phyloP scores from a whole-genome alignment of 192 early-diverging fungal genomes.

The Dissophora globulifera region DNA sequence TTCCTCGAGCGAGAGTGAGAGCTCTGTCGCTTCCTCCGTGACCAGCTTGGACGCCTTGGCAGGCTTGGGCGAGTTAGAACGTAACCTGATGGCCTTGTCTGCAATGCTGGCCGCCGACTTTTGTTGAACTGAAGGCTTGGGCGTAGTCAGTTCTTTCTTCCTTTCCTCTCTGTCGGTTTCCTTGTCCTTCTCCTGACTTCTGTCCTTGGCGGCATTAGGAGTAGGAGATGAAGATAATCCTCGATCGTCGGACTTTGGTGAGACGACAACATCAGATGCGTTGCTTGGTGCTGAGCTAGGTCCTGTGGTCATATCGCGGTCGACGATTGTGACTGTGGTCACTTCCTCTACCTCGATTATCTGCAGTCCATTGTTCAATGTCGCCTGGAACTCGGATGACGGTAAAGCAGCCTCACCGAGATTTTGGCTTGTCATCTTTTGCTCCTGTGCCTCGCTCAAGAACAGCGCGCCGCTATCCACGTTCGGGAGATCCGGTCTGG shows the following conservation, averaged over 20 bases:
- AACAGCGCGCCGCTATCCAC: conserved; percentile 9
- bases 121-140: conserved; percentile 25
- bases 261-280: too few relatives aligned
- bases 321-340: background rate
- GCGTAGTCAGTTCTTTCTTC: background rate
- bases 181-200: conserved; percentile 5
- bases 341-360: background rate
- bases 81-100: conserved; percentile 25
- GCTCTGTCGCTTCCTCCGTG: conserved; percentile 43
- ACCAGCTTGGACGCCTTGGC: conserved; percentile 27
- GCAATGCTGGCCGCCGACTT: conserved; percentile 30
- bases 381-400: background rate
- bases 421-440: conserved; percentile 9
- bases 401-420: background rate
- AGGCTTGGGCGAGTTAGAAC: conserved; percentile 44
- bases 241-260: too few relatives aligned
- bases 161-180: too few relatives aligned
- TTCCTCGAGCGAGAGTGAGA: conserved; percentile 54
- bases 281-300: too few relatives aligned
- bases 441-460: conserved; percentile 9
- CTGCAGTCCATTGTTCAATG: background rate
- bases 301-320: background rate
- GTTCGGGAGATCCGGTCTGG: background rate
- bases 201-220: too few relatives aligned
- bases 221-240: too few relatives aligned